These are phyloP conservation scores for Blastobotrys malaysiensis DNA, from an alignment of 1,139 yeast species.

Conservation along the genomic window DNA sequence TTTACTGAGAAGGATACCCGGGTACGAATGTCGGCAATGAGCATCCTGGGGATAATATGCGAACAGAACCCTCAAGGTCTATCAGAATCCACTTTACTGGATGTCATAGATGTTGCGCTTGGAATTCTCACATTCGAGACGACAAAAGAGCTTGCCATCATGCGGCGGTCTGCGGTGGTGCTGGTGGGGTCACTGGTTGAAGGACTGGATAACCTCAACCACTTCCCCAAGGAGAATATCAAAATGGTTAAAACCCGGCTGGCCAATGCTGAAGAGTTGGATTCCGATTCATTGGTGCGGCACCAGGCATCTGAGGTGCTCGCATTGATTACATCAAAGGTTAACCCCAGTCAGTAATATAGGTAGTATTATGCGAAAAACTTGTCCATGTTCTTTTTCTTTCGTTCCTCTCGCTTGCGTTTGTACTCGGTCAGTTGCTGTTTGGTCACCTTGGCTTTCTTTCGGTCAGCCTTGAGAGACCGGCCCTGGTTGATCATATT, in stretches of 20 bases:
- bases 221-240: slow-evolving; percentile 18
- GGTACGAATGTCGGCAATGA: slow-evolving; percentile 79
- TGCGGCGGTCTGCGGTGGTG: slow-evolving; percentile 74
- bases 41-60: slow-evolving; percentile 63
- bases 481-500: slow-evolving; percentile 18
- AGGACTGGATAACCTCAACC: slow-evolving; percentile 31
- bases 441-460: slow-evolving; percentile 20
- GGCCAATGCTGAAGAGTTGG: slow-evolving; percentile 16
- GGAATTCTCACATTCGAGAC: slow-evolving; percentile 66
- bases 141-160: slow-evolving; percentile 30
- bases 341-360: background rate
- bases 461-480: slow-evolving; percentile 21
- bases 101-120: slow-evolving; percentile 66
- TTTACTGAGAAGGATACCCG: slow-evolving; percentile 45
- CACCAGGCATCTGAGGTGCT: slow-evolving; percentile 22
- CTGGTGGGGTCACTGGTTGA: slow-evolving; percentile 57
- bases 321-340: slow-evolving; percentile 8
- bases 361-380: background rate
- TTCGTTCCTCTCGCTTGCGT: slow-evolving; percentile 21
- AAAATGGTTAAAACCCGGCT: slow-evolving; percentile 21
- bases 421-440: slow-evolving; percentile 23
- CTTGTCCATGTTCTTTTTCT: slow-evolving; percentile 18
- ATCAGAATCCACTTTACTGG: slow-evolving; percentile 39
- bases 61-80: slow-evolving; percentile 56
- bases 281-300: slow-evolving; percentile 27